Conservation (phyloP, 306 rosid species). For the Ochetophila trinervis region DNA sequence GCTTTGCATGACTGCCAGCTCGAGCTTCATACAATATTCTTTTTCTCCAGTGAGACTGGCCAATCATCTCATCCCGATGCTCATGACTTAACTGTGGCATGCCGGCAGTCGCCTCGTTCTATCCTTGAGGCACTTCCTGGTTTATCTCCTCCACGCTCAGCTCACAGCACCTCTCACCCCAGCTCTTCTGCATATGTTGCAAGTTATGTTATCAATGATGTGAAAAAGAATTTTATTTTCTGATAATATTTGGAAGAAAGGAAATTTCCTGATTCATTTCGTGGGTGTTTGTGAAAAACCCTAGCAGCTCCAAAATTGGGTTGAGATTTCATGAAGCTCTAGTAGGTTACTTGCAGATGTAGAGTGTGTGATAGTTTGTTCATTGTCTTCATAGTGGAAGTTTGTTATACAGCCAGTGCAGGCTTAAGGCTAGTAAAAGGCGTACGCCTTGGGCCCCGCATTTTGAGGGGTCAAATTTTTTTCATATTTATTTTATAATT, state of each 20-base stretch:
- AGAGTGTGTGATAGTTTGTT: slow-evolving; percentile 28
- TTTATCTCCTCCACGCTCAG: slow-evolving; percentile 27
- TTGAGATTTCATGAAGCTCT: slow-evolving; percentile 6
- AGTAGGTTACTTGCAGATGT: slow-evolving; percentile 12
- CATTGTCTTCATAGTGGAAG: neutral
- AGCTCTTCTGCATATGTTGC: slow-evolving; percentile 24
- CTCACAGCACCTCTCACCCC: slow-evolving; percentile 20
- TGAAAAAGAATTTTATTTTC: slow-evolving; percentile 22
- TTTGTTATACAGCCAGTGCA: neutral
- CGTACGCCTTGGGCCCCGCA: too few species aligned
- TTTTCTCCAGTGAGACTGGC: slow-evolving; percentile 37
- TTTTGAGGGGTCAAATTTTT: too few species aligned
- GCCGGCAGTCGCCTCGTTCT: slow-evolving; percentile 34
- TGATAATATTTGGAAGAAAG: slow-evolving; percentile 24
- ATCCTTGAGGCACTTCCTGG: slow-evolving; percentile 33
- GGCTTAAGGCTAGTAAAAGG: too few species aligned
- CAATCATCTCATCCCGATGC: slow-evolving; percentile 30
- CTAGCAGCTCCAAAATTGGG: slow-evolving; percentile 3
- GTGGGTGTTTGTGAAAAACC: slow-evolving; percentile 12
- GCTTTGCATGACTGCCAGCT: slow-evolving; percentile 23
- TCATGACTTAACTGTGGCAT: slow-evolving; percentile 36
- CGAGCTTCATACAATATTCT: slow-evolving; percentile 34
- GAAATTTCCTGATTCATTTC: slow-evolving; percentile 13
- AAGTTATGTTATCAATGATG: slow-evolving; percentile 27
- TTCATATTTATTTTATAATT: too few species aligned